These are phyloP conservation scores for Claviceps humidiphila DNA, from an alignment of 2,329 filamentous ascomycete genomes.

Conservation along the genomic window DNA sequence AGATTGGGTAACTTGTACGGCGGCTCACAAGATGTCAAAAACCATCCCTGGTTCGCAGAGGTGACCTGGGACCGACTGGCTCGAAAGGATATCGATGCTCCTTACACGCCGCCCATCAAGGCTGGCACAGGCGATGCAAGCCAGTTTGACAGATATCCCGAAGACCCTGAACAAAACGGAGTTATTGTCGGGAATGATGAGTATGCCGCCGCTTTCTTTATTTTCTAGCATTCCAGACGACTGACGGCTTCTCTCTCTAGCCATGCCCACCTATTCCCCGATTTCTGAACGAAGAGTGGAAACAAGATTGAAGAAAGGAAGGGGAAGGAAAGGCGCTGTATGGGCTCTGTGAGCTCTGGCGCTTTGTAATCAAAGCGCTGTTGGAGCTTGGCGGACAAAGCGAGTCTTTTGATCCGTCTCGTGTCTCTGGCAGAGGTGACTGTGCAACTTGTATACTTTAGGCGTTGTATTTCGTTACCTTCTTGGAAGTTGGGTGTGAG, in stretches of 20 bases:
- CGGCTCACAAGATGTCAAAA: constrained; percentile 85
- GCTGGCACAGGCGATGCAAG: constrained; percentile 90
- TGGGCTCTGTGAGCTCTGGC: background rate
- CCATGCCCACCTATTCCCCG: constrained; percentile 60
- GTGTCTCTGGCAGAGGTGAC: background rate
- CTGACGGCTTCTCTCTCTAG: constrained; percentile 25
- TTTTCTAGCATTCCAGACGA: background rate
- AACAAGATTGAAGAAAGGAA: background rate
- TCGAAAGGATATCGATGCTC: constrained; percentile 94
- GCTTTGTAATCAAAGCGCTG: background rate
- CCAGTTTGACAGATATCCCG: constrained; percentile 95
- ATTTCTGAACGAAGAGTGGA: constrained; percentile 41
- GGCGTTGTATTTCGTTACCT: background rate
- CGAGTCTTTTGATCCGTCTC: background rate
- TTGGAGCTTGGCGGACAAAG: background rate
- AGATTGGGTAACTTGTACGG: constrained; percentile 86
- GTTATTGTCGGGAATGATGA: constrained; percentile 58
- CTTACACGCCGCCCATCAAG: constrained; percentile 91
- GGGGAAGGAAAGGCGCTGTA: too few species aligned
- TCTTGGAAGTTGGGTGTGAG: background rate
- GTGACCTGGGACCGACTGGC: constrained; percentile 93
- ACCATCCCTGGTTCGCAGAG: constrained; percentile 90
- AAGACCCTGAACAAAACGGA: constrained; percentile 91
- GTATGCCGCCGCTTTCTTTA: constrained; percentile 40
- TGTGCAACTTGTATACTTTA: background rate